Evolutionary conservation across 768 basidiomycete species (phyloP).

Genomic region (Boletus subparvulus): DNA sequence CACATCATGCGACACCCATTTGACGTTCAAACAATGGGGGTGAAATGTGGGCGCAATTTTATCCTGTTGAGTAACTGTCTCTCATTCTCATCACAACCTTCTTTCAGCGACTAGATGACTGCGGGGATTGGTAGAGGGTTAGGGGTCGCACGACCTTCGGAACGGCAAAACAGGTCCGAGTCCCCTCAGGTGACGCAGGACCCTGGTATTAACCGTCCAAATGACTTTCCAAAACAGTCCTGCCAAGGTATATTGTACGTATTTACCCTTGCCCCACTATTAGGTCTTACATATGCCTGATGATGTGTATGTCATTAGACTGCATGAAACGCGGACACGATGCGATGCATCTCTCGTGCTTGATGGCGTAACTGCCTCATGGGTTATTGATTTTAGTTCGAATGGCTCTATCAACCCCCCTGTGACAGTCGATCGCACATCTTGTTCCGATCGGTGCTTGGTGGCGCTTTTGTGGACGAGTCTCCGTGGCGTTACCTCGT

Average conservation of each 20-base stretch:
- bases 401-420: constrained; percentile 3
- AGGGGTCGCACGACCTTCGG: background rate
- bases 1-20: constrained; percentile 7
- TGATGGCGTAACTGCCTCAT: constrained; percentile 20
- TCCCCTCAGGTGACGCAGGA: constrained; percentile 3
- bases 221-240: constrained; percentile 18
- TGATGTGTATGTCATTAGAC: constrained; percentile 17
- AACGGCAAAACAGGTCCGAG: background rate
- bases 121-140: background rate
- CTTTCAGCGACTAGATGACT: constrained; percentile 5
- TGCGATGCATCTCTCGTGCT: constrained; percentile 13
- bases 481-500: constrained; percentile 29
- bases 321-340: constrained; percentile 13
- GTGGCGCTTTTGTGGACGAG: constrained; percentile 16
- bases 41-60: constrained; percentile 1
- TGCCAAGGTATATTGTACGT: constrained; percentile 24
- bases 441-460: constrained; percentile 28
- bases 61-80: background rate
- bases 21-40: background rate
- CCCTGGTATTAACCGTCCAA: constrained; percentile 10
- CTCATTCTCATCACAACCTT: constrained; percentile 5
- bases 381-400: constrained; percentile 10
- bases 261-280: constrained; percentile 21
- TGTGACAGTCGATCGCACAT: constrained; percentile 20
- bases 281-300: constrained; percentile 16